Percentiles rank a stretch among this genome's conserved stretches.
Evolutionary conservation across 1,284 basidiomycete species (phyloP).

Genomic region (Apiotrichum gracile): DNA sequence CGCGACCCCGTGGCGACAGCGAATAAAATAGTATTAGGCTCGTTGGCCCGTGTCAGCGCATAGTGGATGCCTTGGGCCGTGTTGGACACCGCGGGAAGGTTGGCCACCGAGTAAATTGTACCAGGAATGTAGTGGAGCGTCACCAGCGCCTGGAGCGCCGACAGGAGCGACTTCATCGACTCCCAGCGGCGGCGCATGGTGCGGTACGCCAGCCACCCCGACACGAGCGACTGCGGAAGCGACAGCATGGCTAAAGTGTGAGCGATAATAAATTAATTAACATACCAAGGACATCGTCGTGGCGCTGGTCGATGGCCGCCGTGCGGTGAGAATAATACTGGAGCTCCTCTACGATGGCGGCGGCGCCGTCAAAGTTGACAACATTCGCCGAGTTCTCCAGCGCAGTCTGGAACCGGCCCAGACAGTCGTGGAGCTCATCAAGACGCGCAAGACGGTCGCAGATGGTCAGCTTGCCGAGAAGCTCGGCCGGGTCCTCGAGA

Average conservation of each 20-base stretch:
- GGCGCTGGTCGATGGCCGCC: slow-evolving; percentile 24
- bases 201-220: slow-evolving; percentile 34
- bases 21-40: slow-evolving; percentile 29
- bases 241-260: slow-evolving; percentile 13
- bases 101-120: slow-evolving; percentile 19
- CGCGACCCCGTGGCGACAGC: slow-evolving; percentile 19
- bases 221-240: slow-evolving; percentile 7
- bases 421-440: slow-evolving; percentile 28
- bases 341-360: slow-evolving; percentile 27
- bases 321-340: slow-evolving; percentile 22
- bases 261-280: not conserved
- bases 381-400: slow-evolving; percentile 25
- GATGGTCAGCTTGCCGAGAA: slow-evolving; percentile 30
- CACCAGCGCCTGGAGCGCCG: slow-evolving; percentile 29
- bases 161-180: slow-evolving; percentile 24
- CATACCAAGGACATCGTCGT: slow-evolving; percentile 33
- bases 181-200: slow-evolving; percentile 31
- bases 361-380: slow-evolving; percentile 22
- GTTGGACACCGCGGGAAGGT: slow-evolving; percentile 20
- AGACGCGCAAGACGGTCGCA: slow-evolving; percentile 34
- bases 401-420: slow-evolving; percentile 18
- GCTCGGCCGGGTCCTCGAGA: slow-evolving; percentile 15
- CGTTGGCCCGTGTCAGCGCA: slow-evolving; percentile 25
- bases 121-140: slow-evolving; percentile 36
- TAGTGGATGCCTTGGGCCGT: slow-evolving; percentile 20